Percentiles rank a stretch among this genome's conserved stretches.
Conservation (phyloP, 1,284 basidiomycete genomes). For the Leccinum angustisporum region DNA sequence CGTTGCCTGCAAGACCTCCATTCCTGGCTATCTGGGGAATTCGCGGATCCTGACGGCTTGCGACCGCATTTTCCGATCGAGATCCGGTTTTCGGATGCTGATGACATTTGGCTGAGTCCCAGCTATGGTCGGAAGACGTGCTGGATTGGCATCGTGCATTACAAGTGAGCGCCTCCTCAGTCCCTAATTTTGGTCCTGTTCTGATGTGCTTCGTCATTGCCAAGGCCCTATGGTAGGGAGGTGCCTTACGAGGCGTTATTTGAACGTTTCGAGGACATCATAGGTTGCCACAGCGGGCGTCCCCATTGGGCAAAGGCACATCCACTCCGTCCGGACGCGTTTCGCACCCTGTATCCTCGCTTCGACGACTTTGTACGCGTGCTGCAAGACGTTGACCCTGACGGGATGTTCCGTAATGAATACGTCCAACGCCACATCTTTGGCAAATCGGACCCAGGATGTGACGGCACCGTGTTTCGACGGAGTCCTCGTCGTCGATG, state of each 20-base stretch:
- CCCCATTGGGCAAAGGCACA: conserved; percentile 99
- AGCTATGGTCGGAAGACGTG: conserved; percentile 78
- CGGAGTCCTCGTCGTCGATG: conserved; percentile 18
- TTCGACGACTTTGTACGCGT: conserved; percentile 81
- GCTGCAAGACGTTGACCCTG: conserved; percentile 75
- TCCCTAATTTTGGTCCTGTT: background rate
- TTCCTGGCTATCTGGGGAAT: conserved; percentile 74
- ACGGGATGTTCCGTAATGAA: conserved; percentile 78
- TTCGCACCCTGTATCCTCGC: conserved; percentile 76
- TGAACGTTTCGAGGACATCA: conserved; percentile 74
- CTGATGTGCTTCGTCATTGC: background rate
- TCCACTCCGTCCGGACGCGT: conserved; percentile 62
- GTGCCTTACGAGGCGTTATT: conserved; percentile 89
- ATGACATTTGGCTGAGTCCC: conserved; percentile 95
- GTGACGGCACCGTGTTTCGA: conserved; percentile 59
- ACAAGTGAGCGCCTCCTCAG: conserved; percentile 67
- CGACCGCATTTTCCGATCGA: conserved; percentile 93
- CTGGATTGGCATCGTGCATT: conserved; percentile 97
- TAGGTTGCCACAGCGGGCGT: conserved; percentile 74
- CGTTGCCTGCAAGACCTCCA: conserved; percentile 75
- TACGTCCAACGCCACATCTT: conserved; percentile 77
- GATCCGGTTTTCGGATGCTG: conserved; percentile 84
- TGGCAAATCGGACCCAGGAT: conserved; percentile 45
- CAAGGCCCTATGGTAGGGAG: conserved; percentile 85
- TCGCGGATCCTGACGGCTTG: conserved; percentile 66